These are phyloP conservation scores for Ascochyta rabiei DNA, from an alignment of 2,329 filamentous ascomycete genomes.

Conservation along the genomic window DNA sequence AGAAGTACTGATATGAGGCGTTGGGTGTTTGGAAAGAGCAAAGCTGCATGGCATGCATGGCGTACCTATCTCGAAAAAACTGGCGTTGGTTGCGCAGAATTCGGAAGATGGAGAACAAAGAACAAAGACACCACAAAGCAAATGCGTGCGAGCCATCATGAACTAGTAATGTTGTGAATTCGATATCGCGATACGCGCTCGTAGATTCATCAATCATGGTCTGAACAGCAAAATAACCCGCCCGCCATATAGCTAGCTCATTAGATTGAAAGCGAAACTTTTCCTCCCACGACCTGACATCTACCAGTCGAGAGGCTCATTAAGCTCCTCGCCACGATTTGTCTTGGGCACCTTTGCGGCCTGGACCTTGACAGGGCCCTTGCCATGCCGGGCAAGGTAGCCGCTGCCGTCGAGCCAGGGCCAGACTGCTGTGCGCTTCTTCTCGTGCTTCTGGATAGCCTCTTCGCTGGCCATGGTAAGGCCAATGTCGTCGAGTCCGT, in stretches of 20 bases:
- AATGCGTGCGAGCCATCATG: not conserved
- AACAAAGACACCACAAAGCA: not conserved
- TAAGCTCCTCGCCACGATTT: constrained; percentile 82
- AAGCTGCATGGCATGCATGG: constrained; percentile 13
- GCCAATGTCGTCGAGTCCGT: constrained; percentile 94
- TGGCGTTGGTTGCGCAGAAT: not conserved
- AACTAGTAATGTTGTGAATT: not conserved
- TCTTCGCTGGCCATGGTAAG: constrained; percentile 91
- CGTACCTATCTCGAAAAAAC: constrained; percentile 19
- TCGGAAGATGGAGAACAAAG: not conserved
- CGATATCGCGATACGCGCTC: not conserved
- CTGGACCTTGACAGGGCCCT: constrained; percentile 66
- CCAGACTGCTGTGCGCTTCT: constrained; percentile 74
- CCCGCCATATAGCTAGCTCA: not conserved
- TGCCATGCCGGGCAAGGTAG: constrained; percentile 69
- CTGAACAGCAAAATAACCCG: not conserved
- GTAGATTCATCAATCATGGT: not conserved
- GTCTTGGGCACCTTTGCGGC: constrained; percentile 81
- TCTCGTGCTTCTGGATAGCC: constrained; percentile 85
- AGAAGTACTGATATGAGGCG: constrained; percentile 6
- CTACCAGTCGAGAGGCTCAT: constrained; percentile 89
- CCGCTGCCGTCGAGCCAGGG: constrained; percentile 91
- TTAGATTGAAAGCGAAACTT: not conserved
- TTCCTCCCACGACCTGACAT: not conserved
- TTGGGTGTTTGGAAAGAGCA: constrained; percentile 5